Evolutionary conservation across 2,329 filamentous ascomycete genomes (phyloP), one percentile per base, ranked within the genome.

Genomic region (Bertia moriformis): DNA sequence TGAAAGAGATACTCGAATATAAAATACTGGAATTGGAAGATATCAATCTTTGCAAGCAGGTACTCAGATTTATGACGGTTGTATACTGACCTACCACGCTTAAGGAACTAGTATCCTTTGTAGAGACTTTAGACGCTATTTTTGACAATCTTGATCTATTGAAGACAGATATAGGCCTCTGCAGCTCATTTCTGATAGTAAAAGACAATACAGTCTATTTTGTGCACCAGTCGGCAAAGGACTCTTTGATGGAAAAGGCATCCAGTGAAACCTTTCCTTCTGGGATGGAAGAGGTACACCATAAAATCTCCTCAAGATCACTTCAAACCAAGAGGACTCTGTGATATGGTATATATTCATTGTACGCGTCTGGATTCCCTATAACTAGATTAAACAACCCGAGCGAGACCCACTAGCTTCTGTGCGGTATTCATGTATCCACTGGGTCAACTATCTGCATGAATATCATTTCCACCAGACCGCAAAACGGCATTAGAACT

Each of bases 171-270:
- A 47, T 66, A 10, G 22, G 42, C 2, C 14, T 41, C 3, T 66
- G 58, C 42, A 56, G 59, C 14, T 67, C 58, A 4, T 62, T 66
- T 39, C 45, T 66, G 0, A 59, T 50, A 1, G 13, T 60, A 22
- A 48, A 47, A 27, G 38, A 57, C 1, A 41, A 29, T 1, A 43
- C 19, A 1, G 35, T 65, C 4, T 55, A 49, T 35, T 55, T 63
- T 42, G 51, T 66, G 1, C 60, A 66, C 42, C 55, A 62, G 41
- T 65, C 61, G 3, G 63, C 60, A 0, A 62, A 63, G 43, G 62
- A 66, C 14, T 62, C 51, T 43, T 41, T 68, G 1, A 19, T 41
- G 4, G 20, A 46, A 18, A 40, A 49, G 5, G 45, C 44, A 38
- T 39, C 38, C 4, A n/a, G 38, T n/a, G 30, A 42, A 12, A 46